A percentile compares a stretch with the other conserved stretches of the same genome.
Evolutionary conservation across 1,284 basidiomycete genomes (phyloP).

Genomic region (Moesziomyces sp.): DNA sequence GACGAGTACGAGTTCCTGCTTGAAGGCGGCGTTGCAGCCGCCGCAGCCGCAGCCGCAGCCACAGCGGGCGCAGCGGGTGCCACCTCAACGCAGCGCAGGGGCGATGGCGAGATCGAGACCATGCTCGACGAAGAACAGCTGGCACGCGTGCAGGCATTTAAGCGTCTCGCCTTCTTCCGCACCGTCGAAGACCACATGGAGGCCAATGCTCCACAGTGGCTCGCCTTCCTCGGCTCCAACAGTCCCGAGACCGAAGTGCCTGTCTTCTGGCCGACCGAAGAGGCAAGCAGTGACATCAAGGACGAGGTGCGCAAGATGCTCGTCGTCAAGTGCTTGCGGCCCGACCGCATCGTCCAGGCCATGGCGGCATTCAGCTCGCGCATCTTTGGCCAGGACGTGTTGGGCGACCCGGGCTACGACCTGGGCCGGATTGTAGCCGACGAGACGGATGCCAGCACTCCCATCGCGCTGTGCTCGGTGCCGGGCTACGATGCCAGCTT

Average conservation of each 20-base stretch:
- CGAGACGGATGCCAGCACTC: slow-evolving; percentile 55
- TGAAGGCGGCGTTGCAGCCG: slow-evolving; percentile 81
- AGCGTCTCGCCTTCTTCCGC: slow-evolving; percentile 75
- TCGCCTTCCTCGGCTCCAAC: slow-evolving; percentile 77
- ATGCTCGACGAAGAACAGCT: slow-evolving; percentile 73
- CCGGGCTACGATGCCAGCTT: slow-evolving; percentile 65
- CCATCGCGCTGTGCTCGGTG: slow-evolving; percentile 64
- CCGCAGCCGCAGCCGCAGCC: slow-evolving; percentile 64
- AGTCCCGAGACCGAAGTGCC: slow-evolving; percentile 80
- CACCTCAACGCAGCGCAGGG: slow-evolving; percentile 33
- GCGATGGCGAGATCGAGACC: slow-evolving; percentile 43
- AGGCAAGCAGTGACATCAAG: slow-evolving; percentile 69
- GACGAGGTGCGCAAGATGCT: slow-evolving; percentile 80
- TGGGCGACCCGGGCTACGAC: slow-evolving; percentile 62
- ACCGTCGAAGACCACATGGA: slow-evolving; percentile 78
- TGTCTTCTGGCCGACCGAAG: slow-evolving; percentile 74
- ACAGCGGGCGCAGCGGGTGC: slow-evolving; percentile 44
- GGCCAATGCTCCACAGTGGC: slow-evolving; percentile 79
- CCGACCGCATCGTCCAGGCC: slow-evolving; percentile 86
- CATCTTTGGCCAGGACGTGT: slow-evolving; percentile 84
- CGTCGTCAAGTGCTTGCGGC: slow-evolving; percentile 87
- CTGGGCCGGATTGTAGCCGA: slow-evolving; percentile 53
- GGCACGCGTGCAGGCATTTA: slow-evolving; percentile 70
- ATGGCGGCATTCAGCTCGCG: slow-evolving; percentile 78
- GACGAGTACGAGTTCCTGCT: slow-evolving; percentile 87